A percentile compares a stretch with the other conserved stretches of the same genome.
phyloP scores from a whole-genome alignment of 257 asterid species.

The Cordia subcordata region DNA sequence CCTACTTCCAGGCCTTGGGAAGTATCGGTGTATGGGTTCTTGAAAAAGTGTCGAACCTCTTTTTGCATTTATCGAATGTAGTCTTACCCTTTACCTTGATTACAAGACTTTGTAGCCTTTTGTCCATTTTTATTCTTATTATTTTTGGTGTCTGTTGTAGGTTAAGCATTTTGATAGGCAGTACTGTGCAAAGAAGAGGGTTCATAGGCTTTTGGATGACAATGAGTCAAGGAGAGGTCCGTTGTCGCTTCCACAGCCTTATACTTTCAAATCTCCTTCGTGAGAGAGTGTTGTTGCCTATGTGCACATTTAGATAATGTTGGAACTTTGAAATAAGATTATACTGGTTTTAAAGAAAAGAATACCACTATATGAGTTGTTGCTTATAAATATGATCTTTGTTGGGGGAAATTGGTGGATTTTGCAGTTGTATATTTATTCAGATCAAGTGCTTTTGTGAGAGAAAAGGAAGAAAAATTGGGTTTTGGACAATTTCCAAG shows the following conservation, averaged over 20 bases:
- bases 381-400: neutral
- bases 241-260: constrained; percentile 75
- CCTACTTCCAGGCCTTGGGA: too few species aligned
- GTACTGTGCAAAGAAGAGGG: constrained; percentile 80
- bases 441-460: too few species aligned
- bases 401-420: too few species aligned
- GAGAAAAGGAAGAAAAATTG: too few species aligned
- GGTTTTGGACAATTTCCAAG: neutral
- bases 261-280: constrained; percentile 41
- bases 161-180: constrained; percentile 97
- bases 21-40: too few species aligned
- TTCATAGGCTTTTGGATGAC: constrained; percentile 88
- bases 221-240: constrained; percentile 89
- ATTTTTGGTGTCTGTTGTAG: constrained; percentile 25
- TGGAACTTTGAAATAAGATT: neutral
- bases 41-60: too few species aligned
- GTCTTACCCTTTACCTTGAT: too few species aligned
- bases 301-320: neutral
- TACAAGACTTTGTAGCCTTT: too few species aligned
- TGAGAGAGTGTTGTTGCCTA: neutral
- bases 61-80: too few species aligned
- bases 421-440: too few species aligned
- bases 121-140: neutral
- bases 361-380: neutral
- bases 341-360: neutral